Percentiles rank a stretch among this genome's conserved stretches.
phyloP scores from a whole-genome alignment of 495 filamentous ascomycete species.

The Pyronema omphalodes region DNA sequence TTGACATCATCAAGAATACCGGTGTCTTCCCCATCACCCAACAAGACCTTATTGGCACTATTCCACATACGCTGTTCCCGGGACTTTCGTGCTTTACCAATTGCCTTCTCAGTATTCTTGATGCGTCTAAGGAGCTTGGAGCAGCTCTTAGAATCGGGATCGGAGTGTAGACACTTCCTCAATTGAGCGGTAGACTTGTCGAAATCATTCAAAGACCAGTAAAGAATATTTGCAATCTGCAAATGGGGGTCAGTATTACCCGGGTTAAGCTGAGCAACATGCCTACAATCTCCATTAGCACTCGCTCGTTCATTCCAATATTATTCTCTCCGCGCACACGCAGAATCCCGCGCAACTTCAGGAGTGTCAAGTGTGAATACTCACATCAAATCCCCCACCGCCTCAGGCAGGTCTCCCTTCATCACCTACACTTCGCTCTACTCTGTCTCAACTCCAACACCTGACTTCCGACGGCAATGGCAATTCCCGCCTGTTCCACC shows the following conservation, averaged over 20 bases:
- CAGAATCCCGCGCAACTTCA: background rate
- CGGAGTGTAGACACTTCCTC: constrained; percentile 76
- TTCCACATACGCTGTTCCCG: constrained; percentile 62
- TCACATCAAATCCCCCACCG: constrained; percentile 57
- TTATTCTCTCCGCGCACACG: background rate
- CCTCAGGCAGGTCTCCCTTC: constrained; percentile 70
- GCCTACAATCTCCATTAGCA: constrained; percentile 20
- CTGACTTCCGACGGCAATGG: constrained; percentile 62
- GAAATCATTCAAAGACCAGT: constrained; percentile 68
- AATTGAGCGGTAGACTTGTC: constrained; percentile 69
- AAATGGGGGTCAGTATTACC: constrained; percentile 62
- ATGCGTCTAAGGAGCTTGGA: constrained; percentile 61
- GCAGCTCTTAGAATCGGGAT: constrained; percentile 86
- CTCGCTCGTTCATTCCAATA: background rate
- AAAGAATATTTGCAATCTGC: constrained; percentile 78
- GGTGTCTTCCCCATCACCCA: constrained; percentile 42
- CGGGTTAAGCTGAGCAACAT: constrained; percentile 67
- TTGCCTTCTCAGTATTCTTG: constrained; percentile 54
- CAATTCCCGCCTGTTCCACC: constrained; percentile 71
- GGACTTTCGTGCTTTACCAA: constrained; percentile 47
- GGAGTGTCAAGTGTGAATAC: background rate
- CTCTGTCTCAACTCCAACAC: constrained; percentile 52
- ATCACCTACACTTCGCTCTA: constrained; percentile 66
- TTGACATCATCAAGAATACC: constrained; percentile 71
- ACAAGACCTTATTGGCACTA: constrained; percentile 55